These are phyloP conservation scores for Calocybe gangraenosa DNA, from an alignment of 768 basidiomycete genomes.

Conservation along the genomic window DNA sequence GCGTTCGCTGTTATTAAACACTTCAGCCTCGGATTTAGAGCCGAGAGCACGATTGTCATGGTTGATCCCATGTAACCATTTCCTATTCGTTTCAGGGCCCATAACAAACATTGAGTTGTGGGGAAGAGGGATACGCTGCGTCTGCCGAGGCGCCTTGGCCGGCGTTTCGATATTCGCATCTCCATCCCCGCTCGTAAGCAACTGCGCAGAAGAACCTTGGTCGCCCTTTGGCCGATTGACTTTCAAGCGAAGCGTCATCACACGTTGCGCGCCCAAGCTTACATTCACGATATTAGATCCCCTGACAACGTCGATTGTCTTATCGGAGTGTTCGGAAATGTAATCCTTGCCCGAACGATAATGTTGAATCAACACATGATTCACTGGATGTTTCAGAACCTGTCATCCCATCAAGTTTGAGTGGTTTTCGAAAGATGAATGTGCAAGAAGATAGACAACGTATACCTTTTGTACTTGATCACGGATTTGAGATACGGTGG, in stretches of 20 bases:
- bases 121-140: conserved; percentile 69
- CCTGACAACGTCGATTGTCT: conserved; percentile 76
- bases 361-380: conserved; percentile 80
- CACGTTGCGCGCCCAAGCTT: conserved; percentile 72
- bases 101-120: conserved; percentile 84
- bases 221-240: no score
- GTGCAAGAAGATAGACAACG: no score
- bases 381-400: conserved; percentile 57
- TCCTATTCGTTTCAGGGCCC: conserved; percentile 66
- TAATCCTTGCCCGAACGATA: conserved; percentile 78
- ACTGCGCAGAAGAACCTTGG: no score
- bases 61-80: conserved; percentile 75
- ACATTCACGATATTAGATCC: conserved; percentile 79
- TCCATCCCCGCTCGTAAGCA: no score
- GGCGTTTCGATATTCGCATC: no score
- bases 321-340: conserved; percentile 86
- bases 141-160: conserved; percentile 11
- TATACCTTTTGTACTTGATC: conserved; percentile 51
- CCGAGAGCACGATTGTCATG: conserved; percentile 64
- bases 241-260: conserved; percentile 72
- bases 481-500: conserved; percentile 63
- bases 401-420: conserved; percentile 5
- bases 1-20: conserved; percentile 13
- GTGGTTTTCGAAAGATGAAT: not conserved
- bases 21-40: conserved; percentile 54